phyloP scores from a whole-genome alignment of 352 stramenopile species.

The Globisporangium radiosum region DNA sequence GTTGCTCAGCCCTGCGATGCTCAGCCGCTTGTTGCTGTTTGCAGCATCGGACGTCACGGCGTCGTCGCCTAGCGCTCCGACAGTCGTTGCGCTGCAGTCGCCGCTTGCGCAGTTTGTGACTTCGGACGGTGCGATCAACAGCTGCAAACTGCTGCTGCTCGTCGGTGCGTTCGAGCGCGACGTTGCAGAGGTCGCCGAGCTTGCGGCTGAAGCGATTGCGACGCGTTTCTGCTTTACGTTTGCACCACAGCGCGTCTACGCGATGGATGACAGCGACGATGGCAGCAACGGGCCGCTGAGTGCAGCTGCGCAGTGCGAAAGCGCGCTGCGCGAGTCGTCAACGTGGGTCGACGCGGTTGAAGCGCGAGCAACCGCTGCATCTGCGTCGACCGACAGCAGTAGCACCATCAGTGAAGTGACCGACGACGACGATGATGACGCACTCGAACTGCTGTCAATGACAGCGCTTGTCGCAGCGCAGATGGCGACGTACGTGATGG shows the following conservation, averaged over 20 bases:
- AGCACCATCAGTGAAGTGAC: neutral
- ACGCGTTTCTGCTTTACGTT: slow-evolving; percentile 7
- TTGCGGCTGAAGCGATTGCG: neutral
- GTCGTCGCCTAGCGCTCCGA: neutral
- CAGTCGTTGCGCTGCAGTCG: slow-evolving; percentile 1
- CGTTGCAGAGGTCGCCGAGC: slow-evolving; percentile 11
- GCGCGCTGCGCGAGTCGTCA: neutral
- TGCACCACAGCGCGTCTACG: slow-evolving; percentile 7
- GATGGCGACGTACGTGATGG: slow-evolving; percentile 36
- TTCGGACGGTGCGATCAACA: slow-evolving; percentile 6
- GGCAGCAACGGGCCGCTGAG: slow-evolving; percentile 9
- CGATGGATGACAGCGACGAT: neutral
- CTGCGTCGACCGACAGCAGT: neutral
- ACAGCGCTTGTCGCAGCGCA: slow-evolving; percentile 29
- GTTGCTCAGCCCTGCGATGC: slow-evolving; percentile 20
- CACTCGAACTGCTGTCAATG: slow-evolving; percentile 19
- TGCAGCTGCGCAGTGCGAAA: slow-evolving; percentile 19
- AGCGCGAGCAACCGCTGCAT: neutral
- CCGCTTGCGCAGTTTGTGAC: slow-evolving; percentile 5
- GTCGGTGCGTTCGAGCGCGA: slow-evolving; percentile 36
- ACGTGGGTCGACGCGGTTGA: slow-evolving; percentile 8
- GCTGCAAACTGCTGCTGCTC: slow-evolving; percentile 25
- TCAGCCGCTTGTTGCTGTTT: slow-evolving; percentile 44
- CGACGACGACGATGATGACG: slow-evolving; percentile 4
- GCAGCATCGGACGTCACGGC: slow-evolving; percentile 20